Conservation (phyloP, 257 asterid genomes). For the Orobanche coerulescens region DNA sequence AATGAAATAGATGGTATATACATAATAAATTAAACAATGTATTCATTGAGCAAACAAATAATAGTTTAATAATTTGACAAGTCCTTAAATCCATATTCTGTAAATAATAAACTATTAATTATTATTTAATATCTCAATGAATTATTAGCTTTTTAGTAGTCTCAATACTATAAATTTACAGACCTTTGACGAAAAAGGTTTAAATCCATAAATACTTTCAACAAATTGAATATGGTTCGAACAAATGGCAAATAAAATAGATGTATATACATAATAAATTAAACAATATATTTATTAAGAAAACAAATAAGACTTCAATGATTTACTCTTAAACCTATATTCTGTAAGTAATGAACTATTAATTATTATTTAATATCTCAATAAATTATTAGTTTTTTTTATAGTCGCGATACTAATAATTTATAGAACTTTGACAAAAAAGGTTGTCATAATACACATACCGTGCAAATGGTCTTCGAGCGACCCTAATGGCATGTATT, state of each 20-base stretch:
- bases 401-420: background rate
- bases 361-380: background rate
- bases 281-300: background rate
- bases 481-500: conserved; percentile 81
- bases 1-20: background rate
- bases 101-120: too few relatives aligned
- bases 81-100: too few relatives aligned
- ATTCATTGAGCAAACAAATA: background rate
- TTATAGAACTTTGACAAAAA: too few relatives aligned
- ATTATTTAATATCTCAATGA: background rate
- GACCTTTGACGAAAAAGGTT: too few relatives aligned
- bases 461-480: conserved; percentile 78
- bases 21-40: background rate
- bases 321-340: background rate
- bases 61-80: background rate
- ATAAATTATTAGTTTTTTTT: background rate
- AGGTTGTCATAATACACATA: conserved; percentile 19
- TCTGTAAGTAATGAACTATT: too few relatives aligned
- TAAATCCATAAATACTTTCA: background rate
- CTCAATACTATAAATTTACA: background rate
- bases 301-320: background rate
- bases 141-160: background rate
- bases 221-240: too few relatives aligned
- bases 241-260: background rate
- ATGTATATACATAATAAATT: background rate